A percentile compares a stretch with the other conserved stretches of the same genome.
These are phyloP conservation scores for Neocucurbitaria cava DNA, from an alignment of 2,329 filamentous ascomycete genomes.

Conservation along the genomic window DNA sequence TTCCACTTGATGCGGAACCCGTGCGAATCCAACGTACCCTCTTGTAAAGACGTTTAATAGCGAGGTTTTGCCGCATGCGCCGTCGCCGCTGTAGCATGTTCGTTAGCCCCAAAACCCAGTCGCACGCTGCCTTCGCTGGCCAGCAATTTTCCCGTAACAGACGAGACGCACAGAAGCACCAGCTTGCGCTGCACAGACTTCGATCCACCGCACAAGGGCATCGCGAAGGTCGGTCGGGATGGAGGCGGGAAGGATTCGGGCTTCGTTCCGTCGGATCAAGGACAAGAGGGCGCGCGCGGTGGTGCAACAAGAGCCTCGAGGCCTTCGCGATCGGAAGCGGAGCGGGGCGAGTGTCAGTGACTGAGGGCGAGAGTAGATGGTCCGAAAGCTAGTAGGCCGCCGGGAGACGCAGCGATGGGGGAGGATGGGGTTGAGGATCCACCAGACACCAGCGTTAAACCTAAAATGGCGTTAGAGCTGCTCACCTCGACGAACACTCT, in stretches of 20 bases:
- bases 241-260: conserved; percentile 21
- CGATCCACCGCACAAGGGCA: conserved; percentile 59
- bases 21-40: conserved; percentile 69
- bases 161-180: conserved; percentile 77
- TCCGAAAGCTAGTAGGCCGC: conserved; percentile 7
- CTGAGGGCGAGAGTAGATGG: conserved; percentile 7
- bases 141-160: conserved; percentile 18
- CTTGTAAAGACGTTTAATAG: conserved; percentile 97
- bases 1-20: not conserved
- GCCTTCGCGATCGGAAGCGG: conserved; percentile 13
- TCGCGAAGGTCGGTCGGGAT: conserved; percentile 29
- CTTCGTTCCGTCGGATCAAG: conserved; percentile 30
- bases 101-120: conserved; percentile 31
- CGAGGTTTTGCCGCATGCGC: conserved; percentile 96
- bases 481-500: conserved; percentile 18
- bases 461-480: conserved; percentile 14
- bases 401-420: conserved; percentile 14
- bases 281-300: conserved; percentile 35
- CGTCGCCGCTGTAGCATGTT: conserved; percentile 73
- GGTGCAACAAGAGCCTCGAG: conserved; percentile 19
- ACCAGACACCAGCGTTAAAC: conserved; percentile 13
- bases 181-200: conserved; percentile 95
- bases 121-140: conserved; percentile 15
- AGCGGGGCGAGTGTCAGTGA: conserved; percentile 8
- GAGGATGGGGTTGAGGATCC: conserved; percentile 8